These are phyloP conservation scores for Massospora cicadina DNA, from an alignment of 371 early-diverging fungal genomes.

Conservation along the genomic window DNA sequence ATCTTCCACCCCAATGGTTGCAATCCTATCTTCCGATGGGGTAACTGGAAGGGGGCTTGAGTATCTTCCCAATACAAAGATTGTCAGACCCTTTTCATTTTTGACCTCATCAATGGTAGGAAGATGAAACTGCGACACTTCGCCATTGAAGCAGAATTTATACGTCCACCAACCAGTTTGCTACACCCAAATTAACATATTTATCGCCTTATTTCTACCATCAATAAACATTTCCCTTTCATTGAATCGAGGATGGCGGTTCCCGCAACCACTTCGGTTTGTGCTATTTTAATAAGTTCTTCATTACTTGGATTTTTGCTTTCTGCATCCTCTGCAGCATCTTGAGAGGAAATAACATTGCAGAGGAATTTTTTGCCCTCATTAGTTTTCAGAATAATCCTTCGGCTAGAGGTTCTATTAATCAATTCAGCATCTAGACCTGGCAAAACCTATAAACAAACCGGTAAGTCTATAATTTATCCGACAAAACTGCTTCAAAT, in stretches of 20 bases:
- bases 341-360: neutral
- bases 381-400: neutral
- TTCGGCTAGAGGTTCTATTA: neutral
- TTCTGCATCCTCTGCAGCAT: neutral
- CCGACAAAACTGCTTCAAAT: no score
- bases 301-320: neutral
- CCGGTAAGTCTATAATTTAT: no score
- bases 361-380: neutral
- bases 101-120: conserved; percentile 7
- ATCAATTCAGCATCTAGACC: neutral
- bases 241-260: neutral
- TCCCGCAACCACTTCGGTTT: neutral
- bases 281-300: neutral
- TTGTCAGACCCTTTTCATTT: neutral
- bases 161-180: conserved; percentile 15
- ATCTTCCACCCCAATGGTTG: neutral
- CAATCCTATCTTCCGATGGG: conserved; percentile 9
- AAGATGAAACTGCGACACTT: conserved; percentile 12
- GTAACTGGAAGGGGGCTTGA: neutral
- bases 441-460: neutral
- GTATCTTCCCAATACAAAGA: neutral
- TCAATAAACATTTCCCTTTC: neutral
- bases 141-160: conserved; percentile 10
- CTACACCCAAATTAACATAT: neutral
- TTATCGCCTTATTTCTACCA: neutral